Percentiles rank a stretch among this genome's conserved stretches.
Evolutionary conservation across 2,329 filamentous ascomycete genomes (phyloP).

Genomic region (Botrytis cinerea): DNA sequence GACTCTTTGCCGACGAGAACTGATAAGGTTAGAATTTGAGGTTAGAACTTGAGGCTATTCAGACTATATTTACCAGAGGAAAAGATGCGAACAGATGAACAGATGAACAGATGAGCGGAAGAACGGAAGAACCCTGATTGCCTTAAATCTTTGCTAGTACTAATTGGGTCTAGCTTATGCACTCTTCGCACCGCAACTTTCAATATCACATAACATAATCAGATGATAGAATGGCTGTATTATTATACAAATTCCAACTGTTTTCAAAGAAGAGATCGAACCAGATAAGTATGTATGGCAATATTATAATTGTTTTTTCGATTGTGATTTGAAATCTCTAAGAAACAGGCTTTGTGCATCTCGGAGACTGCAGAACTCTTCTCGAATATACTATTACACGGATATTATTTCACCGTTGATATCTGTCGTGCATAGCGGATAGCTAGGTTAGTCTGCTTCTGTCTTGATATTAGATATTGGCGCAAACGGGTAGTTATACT

Average conservation of each 20-base stretch:
- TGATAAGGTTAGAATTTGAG: not conserved
- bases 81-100: not conserved
- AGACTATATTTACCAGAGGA: not conserved
- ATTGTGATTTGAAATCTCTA: no score
- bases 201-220: not conserved
- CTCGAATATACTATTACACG: no score
- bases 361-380: no score
- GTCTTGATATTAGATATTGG: not conserved
- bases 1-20: not conserved
- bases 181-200: not conserved
- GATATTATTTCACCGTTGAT: no score
- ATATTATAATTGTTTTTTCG: not conserved
- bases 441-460: not conserved
- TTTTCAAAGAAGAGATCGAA: not conserved
- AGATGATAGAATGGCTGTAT: not conserved
- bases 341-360: no score
- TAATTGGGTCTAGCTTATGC: not conserved
- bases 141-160: accelerated
- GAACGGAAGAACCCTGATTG: not conserved
- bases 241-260: not conserved
- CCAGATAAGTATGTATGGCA: not conserved
- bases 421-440: no score
- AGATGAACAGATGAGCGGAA: not conserved
- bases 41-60: not conserved
- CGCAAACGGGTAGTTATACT: not conserved